phyloP scores from a whole-genome alignment of 768 basidiomycete species.

The Pleurotus cornucopiae region DNA sequence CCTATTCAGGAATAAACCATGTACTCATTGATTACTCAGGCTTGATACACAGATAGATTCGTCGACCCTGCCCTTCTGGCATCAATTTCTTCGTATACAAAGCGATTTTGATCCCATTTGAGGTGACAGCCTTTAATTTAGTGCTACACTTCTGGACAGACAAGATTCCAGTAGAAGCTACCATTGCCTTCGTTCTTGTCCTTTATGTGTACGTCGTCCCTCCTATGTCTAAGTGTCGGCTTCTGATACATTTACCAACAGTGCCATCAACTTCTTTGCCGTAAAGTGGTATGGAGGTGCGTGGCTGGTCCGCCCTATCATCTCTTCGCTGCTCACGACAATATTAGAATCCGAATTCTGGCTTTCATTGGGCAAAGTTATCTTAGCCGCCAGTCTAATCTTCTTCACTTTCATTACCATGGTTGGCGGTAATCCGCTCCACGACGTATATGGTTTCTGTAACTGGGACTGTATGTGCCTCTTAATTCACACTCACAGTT shows the following conservation, averaged over 20 bases:
- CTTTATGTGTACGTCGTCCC: slow-evolving; percentile 32
- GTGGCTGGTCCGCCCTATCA: slow-evolving; percentile 2
- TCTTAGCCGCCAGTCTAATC: slow-evolving; percentile 44
- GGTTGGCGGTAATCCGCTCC: slow-evolving; percentile 56
- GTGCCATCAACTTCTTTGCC: slow-evolving; percentile 43
- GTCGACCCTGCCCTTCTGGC: slow-evolving; percentile 54
- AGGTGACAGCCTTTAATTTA: slow-evolving; percentile 52
- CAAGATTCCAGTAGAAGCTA: slow-evolving; percentile 39
- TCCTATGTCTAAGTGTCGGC: not conserved
- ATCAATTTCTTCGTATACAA: slow-evolving; percentile 57
- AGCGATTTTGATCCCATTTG: slow-evolving; percentile 39
- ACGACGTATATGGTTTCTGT: slow-evolving; percentile 52
- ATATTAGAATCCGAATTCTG: slow-evolving; percentile 50
- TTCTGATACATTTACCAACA: slow-evolving; percentile 11
- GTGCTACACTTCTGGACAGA: slow-evolving; percentile 52
- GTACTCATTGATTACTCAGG: slow-evolving; percentile 19
- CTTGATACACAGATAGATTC: slow-evolving; percentile 57
- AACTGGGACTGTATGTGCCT: slow-evolving; percentile 40
- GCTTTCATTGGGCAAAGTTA: slow-evolving; percentile 47
- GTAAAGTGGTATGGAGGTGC: slow-evolving; percentile 47
- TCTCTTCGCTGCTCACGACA: not conserved
- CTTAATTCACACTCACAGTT: not conserved
- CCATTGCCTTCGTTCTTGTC: slow-evolving; percentile 40
- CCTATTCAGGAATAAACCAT: too few species aligned
- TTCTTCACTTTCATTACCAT: slow-evolving; percentile 55